phyloP scores from a whole-genome alignment of 163 green algal genomes.

The Scenedesmus sp. region DNA sequence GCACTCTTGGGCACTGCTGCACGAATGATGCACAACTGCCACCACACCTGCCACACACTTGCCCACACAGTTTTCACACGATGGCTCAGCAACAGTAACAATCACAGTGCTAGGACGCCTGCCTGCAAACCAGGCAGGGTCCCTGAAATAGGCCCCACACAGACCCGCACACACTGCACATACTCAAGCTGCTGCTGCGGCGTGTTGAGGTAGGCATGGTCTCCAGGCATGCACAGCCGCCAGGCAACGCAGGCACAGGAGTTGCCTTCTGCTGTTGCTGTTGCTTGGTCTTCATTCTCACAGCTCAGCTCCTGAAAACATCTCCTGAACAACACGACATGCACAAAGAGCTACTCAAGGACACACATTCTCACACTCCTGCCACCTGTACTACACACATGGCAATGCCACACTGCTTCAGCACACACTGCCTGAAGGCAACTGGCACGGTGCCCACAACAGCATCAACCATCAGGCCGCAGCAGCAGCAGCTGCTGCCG shows the following conservation, averaged over 20 bases:
- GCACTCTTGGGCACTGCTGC: neutral
- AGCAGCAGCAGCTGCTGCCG: neutral
- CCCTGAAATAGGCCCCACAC: no score
- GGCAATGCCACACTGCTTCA: neutral
- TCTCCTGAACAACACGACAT: neutral
- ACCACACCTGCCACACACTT: neutral
- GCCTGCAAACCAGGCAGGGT: neutral
- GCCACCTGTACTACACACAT: neutral
- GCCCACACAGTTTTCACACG: neutral
- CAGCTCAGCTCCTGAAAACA: neutral
- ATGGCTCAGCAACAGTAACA: neutral
- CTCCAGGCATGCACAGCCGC: neutral
- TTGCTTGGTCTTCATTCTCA: neutral
- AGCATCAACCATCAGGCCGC: neutral
- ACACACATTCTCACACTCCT: neutral
- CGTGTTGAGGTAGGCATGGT: neutral
- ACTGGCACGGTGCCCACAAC: neutral
- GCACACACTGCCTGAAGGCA: neutral
- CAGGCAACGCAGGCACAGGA: neutral
- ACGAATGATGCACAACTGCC: slow-evolving; percentile 1
- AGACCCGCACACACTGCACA: neutral
- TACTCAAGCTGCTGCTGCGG: neutral
- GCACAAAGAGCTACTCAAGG: neutral
- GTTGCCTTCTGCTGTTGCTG: neutral
- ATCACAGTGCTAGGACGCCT: neutral